Base-by-base conservation (phyloP, 2,329 filamentous ascomycete genomes). In the Monilinia laxa region DNA sequence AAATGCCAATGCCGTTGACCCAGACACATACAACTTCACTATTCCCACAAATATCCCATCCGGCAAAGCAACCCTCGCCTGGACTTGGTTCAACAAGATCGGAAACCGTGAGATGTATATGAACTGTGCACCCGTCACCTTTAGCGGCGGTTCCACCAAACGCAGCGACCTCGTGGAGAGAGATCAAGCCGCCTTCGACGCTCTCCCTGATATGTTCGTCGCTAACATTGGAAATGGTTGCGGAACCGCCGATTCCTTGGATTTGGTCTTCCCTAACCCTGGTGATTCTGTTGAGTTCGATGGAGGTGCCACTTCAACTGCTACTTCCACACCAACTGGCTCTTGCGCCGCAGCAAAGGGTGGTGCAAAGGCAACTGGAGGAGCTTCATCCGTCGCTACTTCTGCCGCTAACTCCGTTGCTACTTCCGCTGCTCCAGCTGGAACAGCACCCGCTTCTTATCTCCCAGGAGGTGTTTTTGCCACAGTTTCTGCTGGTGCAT, bases 21-120 rank as follows among this genome's bases (percentile, higher is more conserved):
- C 87, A 0, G 83, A 83, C 74, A 81, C 79, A 0, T 95, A 91
- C 78, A 80, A 85, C 40, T 96, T 89, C 79, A 84, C 80, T 0
- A 86, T 97, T 7, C 94, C 93, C 0, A 77, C 83, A 0, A 85
- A 88, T 28, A 83, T 97, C 57, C 86, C 88, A 11, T 80, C 88
- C 1, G 95, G 94, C 4, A 84, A 93, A 52, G 93, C 90, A 35
- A 91, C 88, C 0, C 82, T 98, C 6, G 92, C 92, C 0, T 98
- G 93, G 93, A 92, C 92, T 0, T 98, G 95, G 95, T 87, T 96
- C 79, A 98, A 98, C 82, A 90, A 90, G 68, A 75, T 96, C 12
- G 95, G 95, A 3, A 97, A 97, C 81, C 89, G 93, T 0, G 95
- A 98, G 77, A 92, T 97, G 84, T 97, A 98, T 83, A 96, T 97